These are phyloP conservation scores for Chaetomium tenue DNA, from an alignment of 495 filamentous ascomycete species.

Conservation along the genomic window DNA sequence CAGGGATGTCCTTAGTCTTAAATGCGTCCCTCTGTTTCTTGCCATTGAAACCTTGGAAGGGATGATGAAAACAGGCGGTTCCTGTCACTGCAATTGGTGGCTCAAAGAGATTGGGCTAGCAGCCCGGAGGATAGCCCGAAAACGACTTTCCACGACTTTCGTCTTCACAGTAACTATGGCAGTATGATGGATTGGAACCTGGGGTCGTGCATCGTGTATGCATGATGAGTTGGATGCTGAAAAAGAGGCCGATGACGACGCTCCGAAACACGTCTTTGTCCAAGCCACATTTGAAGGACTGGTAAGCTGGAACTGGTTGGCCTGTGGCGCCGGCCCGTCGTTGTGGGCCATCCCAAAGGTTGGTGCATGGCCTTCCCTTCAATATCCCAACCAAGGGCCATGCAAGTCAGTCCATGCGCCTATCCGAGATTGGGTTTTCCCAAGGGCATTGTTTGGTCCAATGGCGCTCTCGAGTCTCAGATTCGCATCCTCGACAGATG, in stretches of 20 bases:
- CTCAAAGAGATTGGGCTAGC: background rate
- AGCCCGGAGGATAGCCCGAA: background rate
- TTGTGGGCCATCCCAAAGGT: background rate
- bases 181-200: background rate
- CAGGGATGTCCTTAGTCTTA: constrained; percentile 4
- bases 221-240: constrained; percentile 41
- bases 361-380: background rate
- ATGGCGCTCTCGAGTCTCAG: background rate
- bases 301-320: background rate
- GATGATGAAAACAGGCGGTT: background rate
- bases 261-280: background rate
- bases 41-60: background rate
- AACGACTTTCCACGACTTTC: background rate
- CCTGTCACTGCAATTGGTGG: background rate
- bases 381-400: background rate
- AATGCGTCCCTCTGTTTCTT: background rate
- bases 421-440: background rate
- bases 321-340: background rate
- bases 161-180: no score
- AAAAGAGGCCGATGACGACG: background rate
- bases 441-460: background rate
- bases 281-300: background rate
- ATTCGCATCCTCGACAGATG: background rate
- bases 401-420: background rate
- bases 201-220: constrained; percentile 20